Evolutionary conservation across 805 yeast species (phyloP), one percentile per base, ranked within the genome.

Genomic region (Sugiyamaella floridensis): DNA sequence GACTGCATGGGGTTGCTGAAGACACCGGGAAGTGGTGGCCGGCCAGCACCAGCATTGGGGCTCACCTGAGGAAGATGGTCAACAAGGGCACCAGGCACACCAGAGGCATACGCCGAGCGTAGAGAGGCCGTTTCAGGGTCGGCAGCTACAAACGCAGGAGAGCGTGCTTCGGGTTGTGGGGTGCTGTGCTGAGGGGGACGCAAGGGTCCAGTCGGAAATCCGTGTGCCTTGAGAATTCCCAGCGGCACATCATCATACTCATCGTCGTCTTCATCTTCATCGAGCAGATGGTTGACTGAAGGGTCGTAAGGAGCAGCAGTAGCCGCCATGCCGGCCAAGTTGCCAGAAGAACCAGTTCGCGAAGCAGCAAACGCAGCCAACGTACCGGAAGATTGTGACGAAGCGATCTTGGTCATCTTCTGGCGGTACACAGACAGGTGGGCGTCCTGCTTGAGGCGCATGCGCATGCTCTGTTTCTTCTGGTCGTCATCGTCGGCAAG

Each of bases 381-480:
- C 26, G 57, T 58, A 32, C 53, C 54, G 15, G 44, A 34, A 14
- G 52, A 49, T 34, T 53, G 57, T 0, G 60, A 54, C 9, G 74
- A 73, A 7, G 71, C 65, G 34, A 68, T 59, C 49, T 67, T 67
- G 52, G 65, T 69, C 74, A 72, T 71, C 48, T 68, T 66, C 55
- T 71, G 75, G 11, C 75, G 64, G 53, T 71, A 71, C 16, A 68
- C 65, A n/a, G 71, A 67, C 53, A 71, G 58, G 16, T 71, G 68
- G 7, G 71, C 74, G 43, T 69, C 71, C 53, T 71, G 75, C 52
- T 64, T 63, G 52, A 64, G 65, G 11, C 73, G 63, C 64, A 63
- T 62, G 18, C 59, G 55, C 15, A 59, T 49, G 41, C 54, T 52
- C 41, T 58, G 57, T 44, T 60, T 54, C 48, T 57, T 55, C 40